Conservation (phyloP, 140 eudicot genomes). For the Senecio squalidus region DNA sequence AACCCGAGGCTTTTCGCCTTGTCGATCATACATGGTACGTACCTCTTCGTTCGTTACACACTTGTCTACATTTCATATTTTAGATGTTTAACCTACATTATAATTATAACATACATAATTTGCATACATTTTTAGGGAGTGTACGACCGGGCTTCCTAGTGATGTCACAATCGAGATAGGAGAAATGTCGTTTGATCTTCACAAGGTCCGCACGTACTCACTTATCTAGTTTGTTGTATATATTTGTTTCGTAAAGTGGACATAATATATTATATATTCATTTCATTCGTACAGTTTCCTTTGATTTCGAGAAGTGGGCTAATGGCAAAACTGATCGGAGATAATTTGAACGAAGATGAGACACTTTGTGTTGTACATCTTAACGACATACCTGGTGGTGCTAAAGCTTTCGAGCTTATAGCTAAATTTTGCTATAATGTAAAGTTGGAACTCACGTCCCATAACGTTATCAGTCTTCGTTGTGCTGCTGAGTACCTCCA, state of each 20-base stretch:
- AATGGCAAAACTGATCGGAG: constrained; percentile 51
- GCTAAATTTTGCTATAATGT: constrained; percentile 36
- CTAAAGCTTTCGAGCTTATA: constrained; percentile 30
- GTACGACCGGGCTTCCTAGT: constrained; percentile 75
- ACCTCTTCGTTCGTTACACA: no score
- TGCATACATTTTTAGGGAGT: constrained; percentile 48
- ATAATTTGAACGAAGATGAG: constrained; percentile 16
- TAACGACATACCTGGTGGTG: constrained; percentile 32
- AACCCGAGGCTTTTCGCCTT: constrained; percentile 66
- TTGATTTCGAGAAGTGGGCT: constrained; percentile 75
- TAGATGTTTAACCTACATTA: neutral
- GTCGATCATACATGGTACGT: constrained; percentile 76
- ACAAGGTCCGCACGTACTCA: constrained; percentile 48
- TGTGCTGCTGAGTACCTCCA: constrained; percentile 47
- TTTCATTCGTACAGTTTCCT: constrained; percentile 54
- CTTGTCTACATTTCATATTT: neutral
- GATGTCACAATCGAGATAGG: constrained; percentile 76
- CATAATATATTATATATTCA: neutral
- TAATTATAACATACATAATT: no score
- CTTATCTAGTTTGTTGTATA: neutral
- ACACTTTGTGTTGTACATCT: constrained; percentile 19
- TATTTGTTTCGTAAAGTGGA: constrained; percentile 1
- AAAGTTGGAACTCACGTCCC: constrained; percentile 35
- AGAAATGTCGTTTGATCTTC: constrained; percentile 68
- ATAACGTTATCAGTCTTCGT: constrained; percentile 34